Evolutionary conservation across 164 flowering plant species (phyloP), one percentile per base, ranked within the genome.

Genomic region (Aristolochia fimbriata): DNA sequence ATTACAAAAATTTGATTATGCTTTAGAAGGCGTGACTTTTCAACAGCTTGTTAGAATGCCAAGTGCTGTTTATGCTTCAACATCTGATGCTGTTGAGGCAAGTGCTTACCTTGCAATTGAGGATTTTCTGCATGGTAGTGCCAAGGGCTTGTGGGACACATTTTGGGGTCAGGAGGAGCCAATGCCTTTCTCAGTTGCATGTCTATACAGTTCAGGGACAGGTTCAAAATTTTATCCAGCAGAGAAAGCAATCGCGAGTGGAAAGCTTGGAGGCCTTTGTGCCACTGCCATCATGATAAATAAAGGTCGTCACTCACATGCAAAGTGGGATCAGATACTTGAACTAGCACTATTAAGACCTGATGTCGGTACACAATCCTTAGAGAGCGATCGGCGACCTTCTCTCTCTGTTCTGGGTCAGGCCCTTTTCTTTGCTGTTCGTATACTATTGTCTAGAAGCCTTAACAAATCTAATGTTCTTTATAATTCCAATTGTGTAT

Each of bases 11-110:
- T 87, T 91, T 68, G 97, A 91, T 65, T 88, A 81, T 79, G 94
- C 97, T 52, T 57, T 91, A 60, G 97, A 88, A 75, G 85, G 92
- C 45, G 74, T 86, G 68, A 69, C 86, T 15, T 86, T 91, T 76
- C 91, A 88, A 73, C 98, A 91, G 75, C 75, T 91, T 53, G 63
- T 83, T 68, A 81, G 98, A 58, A 91, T 91, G 98, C 98, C 98
- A 7, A 83, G 74, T 75, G 81, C 89, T 63, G 74, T 82, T 51
- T 77, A 84, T 75, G 95, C 88, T 63, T 83, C 96, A 50, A 68
- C 90, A 27, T 86, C 95, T 51, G 82, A 82, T 65, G 75, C 81
- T 62, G 80, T 70, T 43, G 92, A 85, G 65, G 91, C 85, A 51
- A 73, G 80, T 66, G 83, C 92, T 1, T 85, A 77, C 79, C 90